Conservation (phyloP, 345 rosid species). For the Erodium maritimum region DNA sequence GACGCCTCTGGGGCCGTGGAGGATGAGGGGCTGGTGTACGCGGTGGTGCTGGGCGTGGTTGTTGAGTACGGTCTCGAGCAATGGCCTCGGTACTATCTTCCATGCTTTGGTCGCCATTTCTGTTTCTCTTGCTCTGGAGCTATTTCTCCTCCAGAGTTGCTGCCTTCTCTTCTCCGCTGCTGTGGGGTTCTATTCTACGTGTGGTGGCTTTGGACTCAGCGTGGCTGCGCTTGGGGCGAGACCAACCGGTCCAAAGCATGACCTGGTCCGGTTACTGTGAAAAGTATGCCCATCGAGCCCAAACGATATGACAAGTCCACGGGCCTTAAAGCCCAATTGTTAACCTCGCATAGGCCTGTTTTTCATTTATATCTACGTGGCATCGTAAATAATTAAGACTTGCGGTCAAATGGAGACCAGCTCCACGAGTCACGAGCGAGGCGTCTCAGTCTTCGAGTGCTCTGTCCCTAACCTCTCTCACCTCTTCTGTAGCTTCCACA, state of each 20-base stretch:
- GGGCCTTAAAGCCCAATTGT: too few species aligned
- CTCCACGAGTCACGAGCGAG: not conserved
- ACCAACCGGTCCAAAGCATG: not conserved
- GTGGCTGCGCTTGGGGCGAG: not conserved
- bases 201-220: not conserved
- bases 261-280: not conserved
- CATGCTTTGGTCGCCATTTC: constrained; percentile 75
- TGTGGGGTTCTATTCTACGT: too few species aligned
- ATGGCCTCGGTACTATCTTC: constrained; percentile 76
- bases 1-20: constrained; percentile 97
- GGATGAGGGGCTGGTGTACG: constrained; percentile 82
- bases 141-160: too few species aligned
- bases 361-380: too few species aligned
- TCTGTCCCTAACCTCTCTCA: not conserved
- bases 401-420: too few species aligned
- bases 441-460: not conserved
- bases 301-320: too few species aligned
- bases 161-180: too few species aligned
- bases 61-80: constrained; percentile 74
- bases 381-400: too few species aligned
- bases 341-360: too few species aligned
- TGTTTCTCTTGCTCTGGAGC: not conserved
- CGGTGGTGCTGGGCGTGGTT: constrained; percentile 94
- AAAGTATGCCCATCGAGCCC: too few species aligned
- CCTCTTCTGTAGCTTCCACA: not conserved